These are phyloP conservation scores for Backusella morwellensis DNA, from an alignment of 192 early-diverging fungal species.

Conservation along the genomic window DNA sequence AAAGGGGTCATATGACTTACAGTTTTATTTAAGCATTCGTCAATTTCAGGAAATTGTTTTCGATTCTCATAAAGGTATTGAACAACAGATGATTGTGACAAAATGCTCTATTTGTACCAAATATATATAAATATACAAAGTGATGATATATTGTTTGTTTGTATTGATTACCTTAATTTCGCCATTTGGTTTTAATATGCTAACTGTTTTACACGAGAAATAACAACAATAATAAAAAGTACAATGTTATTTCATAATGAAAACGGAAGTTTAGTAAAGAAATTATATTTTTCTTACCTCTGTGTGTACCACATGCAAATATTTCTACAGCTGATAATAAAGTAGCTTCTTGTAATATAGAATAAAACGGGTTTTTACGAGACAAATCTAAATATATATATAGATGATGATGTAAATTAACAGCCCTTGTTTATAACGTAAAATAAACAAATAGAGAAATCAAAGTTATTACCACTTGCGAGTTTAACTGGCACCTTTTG, in stretches of 20 bases:
- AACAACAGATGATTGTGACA: constrained; percentile 74
- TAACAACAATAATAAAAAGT: not conserved
- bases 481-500: constrained; percentile 59
- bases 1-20: constrained; percentile 27
- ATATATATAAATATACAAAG: not conserved
- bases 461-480: constrained; percentile 50
- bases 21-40: constrained; percentile 42
- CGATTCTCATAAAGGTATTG: constrained; percentile 68
- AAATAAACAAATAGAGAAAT: not conserved
- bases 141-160: not conserved
- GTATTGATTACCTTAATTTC: constrained; percentile 41
- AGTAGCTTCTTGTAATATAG: constrained; percentile 73
- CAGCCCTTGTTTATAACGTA: not conserved
- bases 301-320: constrained; percentile 75
- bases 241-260: too few relatives aligned
- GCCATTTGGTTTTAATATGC: constrained; percentile 61
- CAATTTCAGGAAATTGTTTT: constrained; percentile 41
- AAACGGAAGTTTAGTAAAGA: too few relatives aligned
- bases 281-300: constrained; percentile 40
- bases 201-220: constrained; percentile 44
- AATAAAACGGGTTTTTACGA: constrained; percentile 79
- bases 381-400: constrained; percentile 58
- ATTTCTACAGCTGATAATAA: constrained; percentile 67
- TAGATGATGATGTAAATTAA: not conserved
- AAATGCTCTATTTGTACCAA: constrained; percentile 48